Evolutionary conservation across 2,329 filamentous ascomycete genomes (phyloP).

Genomic region (Alternaria postmessia): DNA sequence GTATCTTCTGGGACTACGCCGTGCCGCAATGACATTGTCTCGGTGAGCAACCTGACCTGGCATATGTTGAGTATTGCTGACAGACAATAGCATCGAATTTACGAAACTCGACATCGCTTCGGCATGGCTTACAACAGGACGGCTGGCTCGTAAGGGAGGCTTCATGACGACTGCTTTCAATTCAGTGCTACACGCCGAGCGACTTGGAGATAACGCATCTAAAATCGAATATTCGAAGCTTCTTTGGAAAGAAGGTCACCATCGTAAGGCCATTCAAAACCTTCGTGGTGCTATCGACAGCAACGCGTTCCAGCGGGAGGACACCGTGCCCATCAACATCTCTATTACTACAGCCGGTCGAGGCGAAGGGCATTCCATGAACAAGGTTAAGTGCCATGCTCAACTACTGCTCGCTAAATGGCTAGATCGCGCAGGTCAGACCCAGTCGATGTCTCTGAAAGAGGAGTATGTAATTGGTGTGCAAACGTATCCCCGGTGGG

Average conservation of each 20-base stretch:
- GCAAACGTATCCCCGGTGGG: conserved; percentile 76
- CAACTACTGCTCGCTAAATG: conserved; percentile 93
- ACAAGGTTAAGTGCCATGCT: conserved; percentile 75
- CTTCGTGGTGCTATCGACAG: conserved; percentile 85
- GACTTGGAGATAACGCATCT: conserved; percentile 83
- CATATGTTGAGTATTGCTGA: conserved; percentile 18
- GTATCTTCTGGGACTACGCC: conserved; percentile 83
- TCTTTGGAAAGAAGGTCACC: conserved; percentile 91
- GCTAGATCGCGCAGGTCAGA: conserved; percentile 95
- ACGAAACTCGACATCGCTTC: conserved; percentile 78
- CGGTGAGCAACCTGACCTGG: conserved; percentile 57
- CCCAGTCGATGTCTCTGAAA: conserved; percentile 81
- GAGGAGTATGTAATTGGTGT: conserved; percentile 77
- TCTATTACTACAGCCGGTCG: conserved; percentile 51
- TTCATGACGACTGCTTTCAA: conserved; percentile 90
- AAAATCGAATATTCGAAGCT: conserved; percentile 94
- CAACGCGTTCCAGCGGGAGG: conserved; percentile 71
- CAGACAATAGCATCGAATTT: conserved; percentile 61
- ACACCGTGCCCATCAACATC: conserved; percentile 47
- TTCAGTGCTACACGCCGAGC: conserved; percentile 86
- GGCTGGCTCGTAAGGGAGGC: conserved; percentile 84
- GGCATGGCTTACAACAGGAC: conserved; percentile 84
- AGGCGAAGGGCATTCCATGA: conserved; percentile 53
- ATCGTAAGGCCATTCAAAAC: conserved; percentile 92
- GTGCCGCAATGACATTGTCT: conserved; percentile 85